Evolutionary conservation across 495 filamentous ascomycete species (phyloP).

Genomic region (Penicillium herquei): DNA sequence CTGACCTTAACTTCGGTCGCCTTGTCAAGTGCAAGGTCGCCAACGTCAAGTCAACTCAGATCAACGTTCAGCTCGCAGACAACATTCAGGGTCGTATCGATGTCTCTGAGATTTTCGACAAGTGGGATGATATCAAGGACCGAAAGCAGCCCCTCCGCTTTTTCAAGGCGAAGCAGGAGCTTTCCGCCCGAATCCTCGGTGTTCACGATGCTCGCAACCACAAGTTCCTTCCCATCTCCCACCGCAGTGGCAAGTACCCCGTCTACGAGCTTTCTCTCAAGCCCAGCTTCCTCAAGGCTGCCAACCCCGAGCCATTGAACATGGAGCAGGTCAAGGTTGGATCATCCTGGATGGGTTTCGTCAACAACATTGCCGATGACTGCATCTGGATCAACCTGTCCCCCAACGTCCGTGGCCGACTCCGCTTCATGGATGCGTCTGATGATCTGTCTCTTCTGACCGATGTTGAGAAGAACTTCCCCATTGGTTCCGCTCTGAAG

Average conservation of each 20-base stretch:
- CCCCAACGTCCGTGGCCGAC: constrained; percentile 83
- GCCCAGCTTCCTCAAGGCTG: constrained; percentile 57
- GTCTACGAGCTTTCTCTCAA: constrained; percentile 92
- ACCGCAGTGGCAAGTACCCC: constrained; percentile 70
- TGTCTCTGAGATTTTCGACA: constrained; percentile 83
- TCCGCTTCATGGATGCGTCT: constrained; percentile 76
- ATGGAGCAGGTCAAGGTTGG: constrained; percentile 73
- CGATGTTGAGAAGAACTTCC: constrained; percentile 79
- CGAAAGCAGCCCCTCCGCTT: constrained; percentile 71
- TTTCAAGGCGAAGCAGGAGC: constrained; percentile 67
- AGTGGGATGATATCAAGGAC: constrained; percentile 80
- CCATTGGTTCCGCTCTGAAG: constrained; percentile 79
- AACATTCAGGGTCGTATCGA: constrained; percentile 90
- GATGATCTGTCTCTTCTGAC: constrained; percentile 77
- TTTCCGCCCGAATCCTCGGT: constrained; percentile 77
- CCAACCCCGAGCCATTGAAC: constrained; percentile 57
- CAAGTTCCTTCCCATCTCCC: constrained; percentile 86
- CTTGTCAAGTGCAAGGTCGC: constrained; percentile 74
- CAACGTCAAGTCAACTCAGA: constrained; percentile 81
- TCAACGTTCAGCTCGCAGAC: constrained; percentile 88
- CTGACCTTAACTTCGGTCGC: constrained; percentile 72
- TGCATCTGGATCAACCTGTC: constrained; percentile 87
- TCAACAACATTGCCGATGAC: constrained; percentile 80
- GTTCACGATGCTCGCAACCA: constrained; percentile 88
- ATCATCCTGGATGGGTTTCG: constrained; percentile 70